Base-by-base conservation (phyloP, 768 basidiomycete species). In the Auriscalpium orientale region DNA sequence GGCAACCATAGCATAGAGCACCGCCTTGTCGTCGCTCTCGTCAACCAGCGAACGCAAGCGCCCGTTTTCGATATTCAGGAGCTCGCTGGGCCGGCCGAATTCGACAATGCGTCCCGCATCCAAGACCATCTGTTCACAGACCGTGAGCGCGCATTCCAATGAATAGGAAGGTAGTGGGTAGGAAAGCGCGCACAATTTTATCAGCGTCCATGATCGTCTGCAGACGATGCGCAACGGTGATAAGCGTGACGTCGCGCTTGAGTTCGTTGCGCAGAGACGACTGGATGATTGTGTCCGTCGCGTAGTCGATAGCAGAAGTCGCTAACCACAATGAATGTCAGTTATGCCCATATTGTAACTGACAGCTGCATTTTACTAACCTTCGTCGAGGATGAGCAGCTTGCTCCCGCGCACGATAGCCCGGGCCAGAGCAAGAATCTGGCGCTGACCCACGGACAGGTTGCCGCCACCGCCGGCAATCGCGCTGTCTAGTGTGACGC, bases 171-270 rank as follows among this genome's bases (percentile, higher is more conserved):
- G 16, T 48, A 44, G 15, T 16, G 6, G 34, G 9, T 13, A n/a
- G 12, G 10, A 13, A 53, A n/a, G 44, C 7, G 61, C 66, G 55
- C 55, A 83, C 73, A 45, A 84, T 79, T 61, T 79, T 79, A 64
- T 85, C 82, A 4, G 81, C 79, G 51, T 83, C 82, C 72, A 82
- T 81, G 58, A 84, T 79, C 8, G 78, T 84, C 55, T 76, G 74
- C 8, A 81, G 63, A 16, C 83, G 74, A 64, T 84, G 82, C 1
- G 83, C 83, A 36, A 85, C 74, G 16, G 80, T 83, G 34, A 85
- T 68, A n/a, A 85, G 67, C 0, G 83, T 84, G 0, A 74, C 73
- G 47, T 70, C 75, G 20, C 67, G 65, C 10, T 65, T 67, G 6
- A 80, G 63, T 58, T 74, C 74, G 22, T 71, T 70, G 10, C 82